Evolutionary conservation across 2,329 filamentous ascomycete species (phyloP).

Genomic region (Penicillium palitans): DNA sequence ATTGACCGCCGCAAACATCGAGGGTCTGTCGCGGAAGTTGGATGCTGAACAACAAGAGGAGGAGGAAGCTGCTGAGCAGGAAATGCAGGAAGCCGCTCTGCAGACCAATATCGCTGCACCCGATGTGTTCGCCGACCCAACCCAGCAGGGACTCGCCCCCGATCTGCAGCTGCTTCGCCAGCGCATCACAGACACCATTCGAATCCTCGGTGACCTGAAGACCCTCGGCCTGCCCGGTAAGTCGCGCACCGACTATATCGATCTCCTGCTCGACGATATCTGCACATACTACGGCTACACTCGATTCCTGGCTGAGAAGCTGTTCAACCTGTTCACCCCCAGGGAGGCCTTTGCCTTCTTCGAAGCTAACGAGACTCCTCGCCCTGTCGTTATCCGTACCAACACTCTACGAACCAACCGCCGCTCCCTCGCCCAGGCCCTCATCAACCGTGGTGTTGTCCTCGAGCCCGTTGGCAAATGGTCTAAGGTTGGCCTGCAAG

Average conservation of each 20-base stretch:
- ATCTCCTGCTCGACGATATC: constrained; percentile 84
- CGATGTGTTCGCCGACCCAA: constrained; percentile 62
- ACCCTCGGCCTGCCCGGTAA: constrained; percentile 76
- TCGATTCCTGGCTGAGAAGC: constrained; percentile 90
- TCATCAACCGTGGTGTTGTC: constrained; percentile 95
- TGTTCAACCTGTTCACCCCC: constrained; percentile 87
- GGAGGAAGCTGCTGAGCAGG: constrained; percentile 77
- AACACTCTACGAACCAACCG: constrained; percentile 83
- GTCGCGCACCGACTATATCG: constrained; percentile 83
- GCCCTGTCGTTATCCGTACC: constrained; percentile 92
- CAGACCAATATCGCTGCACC: constrained; percentile 90
- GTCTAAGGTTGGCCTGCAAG: constrained; percentile 95
- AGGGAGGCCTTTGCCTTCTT: constrained; percentile 97
- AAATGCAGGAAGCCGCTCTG: constrained; percentile 79
- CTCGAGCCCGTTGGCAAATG: constrained; percentile 97
- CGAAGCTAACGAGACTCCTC: constrained; percentile 93
- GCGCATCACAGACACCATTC: constrained; percentile 88
- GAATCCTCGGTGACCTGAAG: constrained; percentile 84
- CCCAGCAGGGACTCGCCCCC: constrained; percentile 69
- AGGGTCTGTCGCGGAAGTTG: constrained; percentile 80
- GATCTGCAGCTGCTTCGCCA: constrained; percentile 86
- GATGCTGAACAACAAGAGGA: constrained; percentile 76
- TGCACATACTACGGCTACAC: constrained; percentile 98
- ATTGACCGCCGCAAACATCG: constrained; percentile 94
- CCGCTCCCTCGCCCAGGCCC: constrained; percentile 80